These are phyloP conservation scores for Candida glucosophila DNA, from an alignment of 1,139 yeast species.

Conservation along the genomic window DNA sequence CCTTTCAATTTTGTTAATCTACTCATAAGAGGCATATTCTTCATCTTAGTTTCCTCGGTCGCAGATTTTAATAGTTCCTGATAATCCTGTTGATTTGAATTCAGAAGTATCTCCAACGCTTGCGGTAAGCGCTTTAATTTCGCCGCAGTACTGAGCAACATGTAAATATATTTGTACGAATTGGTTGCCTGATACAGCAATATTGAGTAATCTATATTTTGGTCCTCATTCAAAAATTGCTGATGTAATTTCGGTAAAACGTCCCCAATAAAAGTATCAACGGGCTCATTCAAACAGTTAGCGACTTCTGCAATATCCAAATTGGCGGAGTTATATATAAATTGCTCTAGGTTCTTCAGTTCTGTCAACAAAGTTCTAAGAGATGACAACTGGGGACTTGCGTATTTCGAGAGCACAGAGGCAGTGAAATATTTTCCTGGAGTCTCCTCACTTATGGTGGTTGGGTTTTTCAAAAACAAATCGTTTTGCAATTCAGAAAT, in stretches of 20 bases:
- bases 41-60: slow-evolving; percentile 55
- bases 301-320: slow-evolving; percentile 49
- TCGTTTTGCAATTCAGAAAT: slow-evolving; percentile 72
- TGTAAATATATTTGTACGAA: slow-evolving; percentile 50
- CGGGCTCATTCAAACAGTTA: slow-evolving; percentile 36
- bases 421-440: slow-evolving; percentile 12
- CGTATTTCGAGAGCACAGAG: too few relatives aligned
- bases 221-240: slow-evolving; percentile 17
- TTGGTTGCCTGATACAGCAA: too few relatives aligned
- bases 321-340: slow-evolving; percentile 47
- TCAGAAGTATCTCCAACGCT: slow-evolving; percentile 48
- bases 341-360: slow-evolving; percentile 47
- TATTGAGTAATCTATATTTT: slow-evolving; percentile 19
- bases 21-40: slow-evolving; percentile 22
- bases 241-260: slow-evolving; percentile 28
- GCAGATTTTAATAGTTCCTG: slow-evolving; percentile 49
- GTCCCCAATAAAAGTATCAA: slow-evolving; percentile 21
- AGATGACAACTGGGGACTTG: slow-evolving; percentile 25
- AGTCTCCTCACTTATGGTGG: slow-evolving; percentile 4
- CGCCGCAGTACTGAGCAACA: slow-evolving; percentile 49
- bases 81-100: slow-evolving; percentile 32
- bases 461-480: slow-evolving; percentile 47
- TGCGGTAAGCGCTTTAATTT: slow-evolving; percentile 57
- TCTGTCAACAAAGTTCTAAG: slow-evolving; percentile 25
- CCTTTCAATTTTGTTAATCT: slow-evolving; percentile 24